phyloP scores from a whole-genome alignment of 2,329 filamentous ascomycete species.

The Metarhizium rileyi region DNA sequence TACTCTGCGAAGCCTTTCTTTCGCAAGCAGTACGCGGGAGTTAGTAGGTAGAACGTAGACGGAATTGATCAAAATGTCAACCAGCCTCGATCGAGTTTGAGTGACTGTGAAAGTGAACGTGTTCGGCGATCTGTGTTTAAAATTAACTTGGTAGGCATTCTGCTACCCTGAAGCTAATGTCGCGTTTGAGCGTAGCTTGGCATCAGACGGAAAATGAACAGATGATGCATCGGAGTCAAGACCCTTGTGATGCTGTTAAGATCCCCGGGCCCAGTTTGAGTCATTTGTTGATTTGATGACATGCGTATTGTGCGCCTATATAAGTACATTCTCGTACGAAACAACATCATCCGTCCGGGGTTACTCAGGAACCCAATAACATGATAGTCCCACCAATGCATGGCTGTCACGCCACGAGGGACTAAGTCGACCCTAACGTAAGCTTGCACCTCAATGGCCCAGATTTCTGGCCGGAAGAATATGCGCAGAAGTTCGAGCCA shows the following conservation, averaged over 20 bases:
- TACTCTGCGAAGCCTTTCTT: not conserved
- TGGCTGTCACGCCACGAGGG: constrained; percentile 1
- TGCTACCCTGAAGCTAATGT: not conserved
- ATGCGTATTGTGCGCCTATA: not conserved
- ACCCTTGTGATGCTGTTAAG: not conserved
- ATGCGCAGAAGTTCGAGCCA: too few species aligned
- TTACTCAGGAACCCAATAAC: not conserved
- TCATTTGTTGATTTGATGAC: not conserved
- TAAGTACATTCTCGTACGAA: not conserved
- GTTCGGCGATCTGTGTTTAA: not conserved
- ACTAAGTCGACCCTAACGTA: not conserved
- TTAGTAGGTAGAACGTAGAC: constrained; percentile 13
- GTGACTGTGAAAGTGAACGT: not conserved
- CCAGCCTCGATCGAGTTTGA: not conserved
- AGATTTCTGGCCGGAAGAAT: too few species aligned
- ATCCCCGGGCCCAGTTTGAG: not conserved
- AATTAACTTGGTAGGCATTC: not conserved
- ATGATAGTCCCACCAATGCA: constrained; percentile 2
- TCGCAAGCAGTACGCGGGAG: constrained; percentile 4
- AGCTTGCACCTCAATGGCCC: too few species aligned
- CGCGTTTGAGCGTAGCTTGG: not conserved
- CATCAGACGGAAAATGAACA: not conserved
- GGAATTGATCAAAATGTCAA: constrained; percentile 10
- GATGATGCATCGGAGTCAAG: not conserved
- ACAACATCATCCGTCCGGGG: not conserved